A percentile compares a stretch with the other conserved stretches of the same genome.
These are phyloP conservation scores for Leucosporidium yakuticum DNA, from an alignment of 768 basidiomycete genomes.

Conservation along the genomic window DNA sequence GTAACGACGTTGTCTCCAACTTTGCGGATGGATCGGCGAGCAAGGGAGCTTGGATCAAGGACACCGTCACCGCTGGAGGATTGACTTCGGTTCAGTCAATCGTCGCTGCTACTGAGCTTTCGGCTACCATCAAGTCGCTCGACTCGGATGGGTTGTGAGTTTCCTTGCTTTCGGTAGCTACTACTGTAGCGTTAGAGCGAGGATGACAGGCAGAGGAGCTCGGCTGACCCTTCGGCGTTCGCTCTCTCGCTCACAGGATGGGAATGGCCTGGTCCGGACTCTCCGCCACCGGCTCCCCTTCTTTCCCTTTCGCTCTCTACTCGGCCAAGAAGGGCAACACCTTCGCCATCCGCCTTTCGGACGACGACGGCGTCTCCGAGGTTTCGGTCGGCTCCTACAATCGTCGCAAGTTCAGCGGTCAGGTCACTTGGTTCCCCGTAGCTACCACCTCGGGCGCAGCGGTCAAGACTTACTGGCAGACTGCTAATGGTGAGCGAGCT, in stretches of 20 bases:
- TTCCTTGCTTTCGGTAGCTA: too few species aligned
- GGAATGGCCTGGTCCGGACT: slow-evolving; percentile 26
- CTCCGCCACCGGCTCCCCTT: slow-evolving; percentile 18
- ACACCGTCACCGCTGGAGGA: too few species aligned
- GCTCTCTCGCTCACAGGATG: slow-evolving; percentile 10
- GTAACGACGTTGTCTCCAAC: slow-evolving; percentile 24
- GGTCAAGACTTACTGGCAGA: not conserved
- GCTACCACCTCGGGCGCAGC: not conserved
- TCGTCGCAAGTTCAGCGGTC: not conserved
- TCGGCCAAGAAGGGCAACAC: not conserved
- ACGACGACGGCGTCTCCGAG: not conserved
- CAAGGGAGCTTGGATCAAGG: too few species aligned
- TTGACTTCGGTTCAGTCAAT: slow-evolving; percentile 22
- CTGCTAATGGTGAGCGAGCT: not conserved
- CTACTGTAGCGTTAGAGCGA: not conserved
- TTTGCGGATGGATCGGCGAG: slow-evolving; percentile 37
- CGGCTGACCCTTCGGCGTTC: not conserved
- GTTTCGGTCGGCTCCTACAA: not conserved
- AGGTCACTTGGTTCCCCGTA: not conserved
- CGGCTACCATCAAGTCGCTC: slow-evolving; percentile 17
- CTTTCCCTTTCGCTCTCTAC: slow-evolving; percentile 19
- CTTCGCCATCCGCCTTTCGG: not conserved
- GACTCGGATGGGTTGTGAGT: slow-evolving; percentile 19
- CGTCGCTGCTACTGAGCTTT: slow-evolving; percentile 29
- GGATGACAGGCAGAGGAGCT: not conserved